Conservation (phyloP, 352 stramenopile species). For the Pythium aquatile region DNA sequence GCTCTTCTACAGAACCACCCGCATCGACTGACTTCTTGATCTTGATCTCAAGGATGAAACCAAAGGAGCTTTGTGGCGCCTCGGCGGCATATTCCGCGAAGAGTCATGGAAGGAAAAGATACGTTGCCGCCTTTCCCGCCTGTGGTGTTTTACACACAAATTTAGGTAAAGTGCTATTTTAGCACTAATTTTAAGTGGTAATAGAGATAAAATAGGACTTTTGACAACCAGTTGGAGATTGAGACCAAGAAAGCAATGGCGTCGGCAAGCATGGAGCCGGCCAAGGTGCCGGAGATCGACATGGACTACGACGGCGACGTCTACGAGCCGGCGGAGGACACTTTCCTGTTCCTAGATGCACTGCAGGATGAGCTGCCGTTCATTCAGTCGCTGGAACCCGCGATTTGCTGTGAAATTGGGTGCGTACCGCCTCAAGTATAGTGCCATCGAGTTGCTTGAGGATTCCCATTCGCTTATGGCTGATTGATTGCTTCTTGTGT, state of each 20-base stretch:
- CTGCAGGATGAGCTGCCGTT: slow-evolving; percentile 86
- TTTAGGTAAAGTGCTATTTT: background rate
- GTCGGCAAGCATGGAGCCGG: slow-evolving; percentile 21
- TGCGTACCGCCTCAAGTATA: slow-evolving; percentile 22
- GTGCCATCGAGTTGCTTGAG: too few species aligned
- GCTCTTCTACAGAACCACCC: slow-evolving; percentile 5
- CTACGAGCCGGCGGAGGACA: slow-evolving; percentile 98
- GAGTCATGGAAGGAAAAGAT: slow-evolving; percentile 3
- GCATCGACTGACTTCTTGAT: slow-evolving; percentile 3
- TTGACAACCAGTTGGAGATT: slow-evolving; percentile 1
- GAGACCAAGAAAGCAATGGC: slow-evolving; percentile 9
- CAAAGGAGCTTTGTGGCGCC: background rate
- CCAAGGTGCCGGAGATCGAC: slow-evolving; percentile 64
- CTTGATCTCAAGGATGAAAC: background rate
- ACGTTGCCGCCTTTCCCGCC: background rate
- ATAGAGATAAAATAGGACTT: slow-evolving; percentile 16
- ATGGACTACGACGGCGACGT: slow-evolving; percentile 88
- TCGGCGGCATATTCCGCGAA: background rate
- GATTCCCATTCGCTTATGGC: background rate
- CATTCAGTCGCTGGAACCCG: slow-evolving; percentile 50
- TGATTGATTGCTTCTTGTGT: background rate
- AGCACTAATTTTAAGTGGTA: background rate
- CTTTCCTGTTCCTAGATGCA: slow-evolving; percentile 95
- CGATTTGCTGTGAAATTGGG: slow-evolving; percentile 90
- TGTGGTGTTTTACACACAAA: slow-evolving; percentile 9